Conservation (phyloP, 306 rosid genomes). For the Cyamopsis tetragonoloba region DNA sequence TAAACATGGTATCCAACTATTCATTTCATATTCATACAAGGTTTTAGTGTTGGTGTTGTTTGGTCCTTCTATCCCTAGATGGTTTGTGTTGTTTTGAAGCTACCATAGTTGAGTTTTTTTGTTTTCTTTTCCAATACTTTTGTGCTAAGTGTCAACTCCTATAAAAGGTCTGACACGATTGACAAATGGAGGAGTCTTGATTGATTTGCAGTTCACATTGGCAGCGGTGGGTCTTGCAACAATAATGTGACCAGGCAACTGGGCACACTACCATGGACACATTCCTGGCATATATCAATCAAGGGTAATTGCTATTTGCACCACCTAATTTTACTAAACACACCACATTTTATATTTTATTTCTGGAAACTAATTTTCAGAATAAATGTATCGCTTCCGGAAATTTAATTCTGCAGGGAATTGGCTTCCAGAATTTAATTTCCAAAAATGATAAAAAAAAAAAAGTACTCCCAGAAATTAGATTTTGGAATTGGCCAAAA, state of each 20-base stretch:
- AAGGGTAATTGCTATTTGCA: too few species aligned
- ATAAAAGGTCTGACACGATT: slow-evolving; percentile 12
- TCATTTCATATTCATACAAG: background rate
- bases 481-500: too few species aligned
- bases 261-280: background rate
- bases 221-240: background rate
- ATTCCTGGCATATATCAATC: background rate
- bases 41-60: too few species aligned
- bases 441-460: too few species aligned
- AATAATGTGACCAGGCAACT: background rate
- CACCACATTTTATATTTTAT: too few species aligned
- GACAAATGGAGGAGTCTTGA: background rate
- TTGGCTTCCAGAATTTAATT: too few species aligned
- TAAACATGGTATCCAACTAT: background rate
- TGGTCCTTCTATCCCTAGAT: background rate
- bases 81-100: background rate
- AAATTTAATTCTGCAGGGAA: too few species aligned
- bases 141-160: background rate
- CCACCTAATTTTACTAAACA: too few species aligned
- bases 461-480: too few species aligned
- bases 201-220: slow-evolving; percentile 12
- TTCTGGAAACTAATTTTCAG: too few species aligned
- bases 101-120: background rate
- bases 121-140: background rate
- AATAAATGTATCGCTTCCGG: too few species aligned